Evolutionary conservation across 768 basidiomycete genomes (phyloP).

Genomic region (Calocybe indica): DNA sequence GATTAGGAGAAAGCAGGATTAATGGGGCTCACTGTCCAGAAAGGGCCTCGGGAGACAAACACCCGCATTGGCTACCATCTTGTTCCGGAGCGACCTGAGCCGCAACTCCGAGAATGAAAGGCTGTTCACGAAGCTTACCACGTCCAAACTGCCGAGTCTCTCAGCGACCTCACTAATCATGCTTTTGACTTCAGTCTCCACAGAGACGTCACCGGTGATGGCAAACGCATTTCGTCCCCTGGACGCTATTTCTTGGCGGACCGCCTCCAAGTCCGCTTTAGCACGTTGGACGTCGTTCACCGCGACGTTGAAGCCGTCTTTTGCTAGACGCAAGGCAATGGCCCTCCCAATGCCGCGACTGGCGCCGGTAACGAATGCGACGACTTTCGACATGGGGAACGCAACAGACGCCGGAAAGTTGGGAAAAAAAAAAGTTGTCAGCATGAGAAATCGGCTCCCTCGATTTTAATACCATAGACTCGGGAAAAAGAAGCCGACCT

Average conservation of each 20-base stretch:
- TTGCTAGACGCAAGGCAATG: conserved; percentile 34
- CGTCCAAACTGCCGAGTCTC: conserved; percentile 20
- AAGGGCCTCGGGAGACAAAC: conserved; percentile 13
- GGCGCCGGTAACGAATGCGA: conserved; percentile 16
- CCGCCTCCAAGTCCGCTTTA: conserved; percentile 6
- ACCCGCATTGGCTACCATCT: conserved; percentile 34
- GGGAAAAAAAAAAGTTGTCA: neutral
- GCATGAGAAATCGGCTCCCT: neutral
- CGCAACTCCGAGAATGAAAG: neutral
- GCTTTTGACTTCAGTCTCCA: conserved; percentile 26
- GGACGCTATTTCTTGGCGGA: conserved; percentile 8
- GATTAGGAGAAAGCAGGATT: neutral
- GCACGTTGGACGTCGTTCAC: conserved; percentile 25
- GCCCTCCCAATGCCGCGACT: conserved; percentile 37
- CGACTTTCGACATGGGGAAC: neutral
- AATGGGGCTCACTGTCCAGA: conserved; percentile 14
- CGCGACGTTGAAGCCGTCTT: conserved; percentile 34
- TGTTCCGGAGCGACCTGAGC: neutral
- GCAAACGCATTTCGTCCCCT: conserved; percentile 7
- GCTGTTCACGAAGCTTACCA: conserved; percentile 15
- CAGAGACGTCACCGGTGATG: conserved; percentile 23
- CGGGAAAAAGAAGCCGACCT: neutral
- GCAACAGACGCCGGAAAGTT: neutral
- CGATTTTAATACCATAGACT: neutral
- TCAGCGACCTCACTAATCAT: conserved; percentile 19